These are phyloP conservation scores for Hemileccinum impolitum DNA, from an alignment of 768 basidiomycete genomes.

Conservation along the genomic window DNA sequence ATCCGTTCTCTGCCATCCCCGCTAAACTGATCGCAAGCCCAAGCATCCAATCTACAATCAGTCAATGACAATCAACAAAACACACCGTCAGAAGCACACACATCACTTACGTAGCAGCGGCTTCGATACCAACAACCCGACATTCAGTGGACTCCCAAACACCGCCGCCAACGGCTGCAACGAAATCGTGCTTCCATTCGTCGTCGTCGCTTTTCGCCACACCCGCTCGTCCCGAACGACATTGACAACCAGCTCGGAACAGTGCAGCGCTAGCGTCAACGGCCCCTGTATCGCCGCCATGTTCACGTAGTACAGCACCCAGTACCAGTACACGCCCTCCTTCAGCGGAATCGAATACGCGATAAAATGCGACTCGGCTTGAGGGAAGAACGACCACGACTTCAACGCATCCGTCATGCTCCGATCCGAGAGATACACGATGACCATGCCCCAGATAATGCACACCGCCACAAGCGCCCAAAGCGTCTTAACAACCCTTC, in stretches of 20 bases:
- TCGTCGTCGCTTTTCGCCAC: constrained; percentile 24
- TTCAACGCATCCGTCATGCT: neutral
- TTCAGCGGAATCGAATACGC: constrained; percentile 22
- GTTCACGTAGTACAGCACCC: constrained; percentile 24
- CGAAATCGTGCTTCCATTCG: constrained; percentile 13
- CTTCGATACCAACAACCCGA: constrained; percentile 18
- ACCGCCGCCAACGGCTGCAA: constrained; percentile 21
- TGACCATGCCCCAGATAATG: constrained; percentile 20
- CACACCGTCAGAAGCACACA: too few relatives aligned
- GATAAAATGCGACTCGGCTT: constrained; percentile 13
- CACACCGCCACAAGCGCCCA: constrained; percentile 23
- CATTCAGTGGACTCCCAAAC: constrained; percentile 18
- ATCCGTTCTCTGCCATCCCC: constrained; percentile 8
- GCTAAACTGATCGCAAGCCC: constrained; percentile 24
- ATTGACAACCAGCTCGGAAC: constrained; percentile 27
- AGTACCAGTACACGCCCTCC: constrained; percentile 18
- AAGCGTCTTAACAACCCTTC: constrained; percentile 20
- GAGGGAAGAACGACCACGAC: constrained; percentile 30
- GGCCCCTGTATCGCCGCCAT: constrained; percentile 27
- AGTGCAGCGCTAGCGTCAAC: constrained; percentile 28
- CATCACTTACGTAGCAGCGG: constrained; percentile 27
- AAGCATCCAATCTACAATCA: constrained; percentile 30
- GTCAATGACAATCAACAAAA: neutral
- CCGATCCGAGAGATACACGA: constrained; percentile 6
- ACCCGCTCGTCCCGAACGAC: constrained; percentile 27